Percentiles rank a stretch among this genome's conserved stretches.
Conservation (phyloP, 768 basidiomycete genomes). For the Suillus subluteus region DNA sequence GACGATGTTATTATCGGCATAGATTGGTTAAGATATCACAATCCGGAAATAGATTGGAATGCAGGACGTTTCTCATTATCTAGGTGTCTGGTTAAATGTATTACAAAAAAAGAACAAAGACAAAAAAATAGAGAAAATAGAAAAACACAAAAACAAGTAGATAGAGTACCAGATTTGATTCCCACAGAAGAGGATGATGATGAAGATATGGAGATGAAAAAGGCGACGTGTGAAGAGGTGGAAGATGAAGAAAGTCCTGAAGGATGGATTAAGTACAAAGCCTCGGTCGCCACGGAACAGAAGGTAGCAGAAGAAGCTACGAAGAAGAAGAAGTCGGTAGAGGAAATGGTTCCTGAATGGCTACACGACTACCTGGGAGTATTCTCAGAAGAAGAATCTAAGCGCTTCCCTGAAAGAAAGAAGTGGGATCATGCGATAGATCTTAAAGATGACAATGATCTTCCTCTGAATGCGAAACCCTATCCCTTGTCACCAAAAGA, state of each 20-base stretch:
- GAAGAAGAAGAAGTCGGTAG: not conserved
- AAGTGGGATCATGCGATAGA: too few relatives aligned
- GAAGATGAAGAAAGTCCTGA: not conserved
- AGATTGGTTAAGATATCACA: not conserved
- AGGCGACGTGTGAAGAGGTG: not conserved
- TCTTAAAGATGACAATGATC: too few relatives aligned
- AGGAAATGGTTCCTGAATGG: not conserved
- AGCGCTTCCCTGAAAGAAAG: constrained; percentile 6
- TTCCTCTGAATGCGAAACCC: too few relatives aligned
- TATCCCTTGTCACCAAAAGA: constrained; percentile 1
- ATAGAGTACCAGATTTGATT: not conserved
- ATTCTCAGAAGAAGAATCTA: constrained; percentile 9
- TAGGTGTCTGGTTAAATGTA: too few relatives aligned
- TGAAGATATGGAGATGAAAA: not conserved
- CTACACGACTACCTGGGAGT: not conserved
- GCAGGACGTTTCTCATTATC: too few relatives aligned
- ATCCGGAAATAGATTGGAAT: too few relatives aligned
- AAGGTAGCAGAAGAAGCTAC: not conserved
- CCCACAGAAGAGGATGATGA: not conserved
- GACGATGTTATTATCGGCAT: not conserved
- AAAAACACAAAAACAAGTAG: too few relatives aligned
- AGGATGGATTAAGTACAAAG: not conserved
- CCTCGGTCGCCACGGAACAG: not conserved
- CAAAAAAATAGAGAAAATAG: too few relatives aligned
- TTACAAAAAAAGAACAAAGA: too few relatives aligned